phyloP scores from a whole-genome alignment of 306 rosid species.

The Begonia masoniana region DNA sequence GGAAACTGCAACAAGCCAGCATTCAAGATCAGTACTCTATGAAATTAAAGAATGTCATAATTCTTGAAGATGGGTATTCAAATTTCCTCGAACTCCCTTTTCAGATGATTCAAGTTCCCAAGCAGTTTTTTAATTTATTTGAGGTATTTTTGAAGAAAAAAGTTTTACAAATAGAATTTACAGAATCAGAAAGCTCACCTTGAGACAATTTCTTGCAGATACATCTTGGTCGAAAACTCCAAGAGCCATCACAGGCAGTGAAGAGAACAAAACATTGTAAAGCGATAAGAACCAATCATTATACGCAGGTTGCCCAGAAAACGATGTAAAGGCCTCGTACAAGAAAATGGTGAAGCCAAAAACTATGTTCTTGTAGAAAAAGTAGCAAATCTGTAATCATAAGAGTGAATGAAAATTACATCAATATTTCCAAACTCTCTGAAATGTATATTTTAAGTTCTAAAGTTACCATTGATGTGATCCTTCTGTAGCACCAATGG shows the following conservation, averaged over 20 bases:
- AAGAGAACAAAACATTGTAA: slow-evolving; percentile 74
- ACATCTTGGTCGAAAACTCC: slow-evolving; percentile 97
- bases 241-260: slow-evolving; percentile 81
- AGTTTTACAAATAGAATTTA: too few species aligned
- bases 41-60: too few species aligned
- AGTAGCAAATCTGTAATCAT: slow-evolving; percentile 78
- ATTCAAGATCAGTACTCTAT: slow-evolving; percentile 14
- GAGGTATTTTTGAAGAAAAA: too few species aligned
- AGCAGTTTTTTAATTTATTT: background rate
- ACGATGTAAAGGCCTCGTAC: slow-evolving; percentile 72
- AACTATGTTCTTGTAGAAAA: slow-evolving; percentile 84
- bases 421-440: background rate
- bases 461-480: slow-evolving; percentile 74
- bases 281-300: slow-evolving; percentile 93
- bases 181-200: slow-evolving; percentile 24
- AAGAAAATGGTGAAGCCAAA: slow-evolving; percentile 86
- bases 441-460: slow-evolving; percentile 1
- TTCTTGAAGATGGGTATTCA: too few species aligned
- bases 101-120: background rate
- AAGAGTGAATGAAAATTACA: slow-evolving; percentile 11
- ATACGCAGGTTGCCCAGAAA: slow-evolving; percentile 79
- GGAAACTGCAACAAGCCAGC: slow-evolving; percentile 62
- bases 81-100: too few species aligned
- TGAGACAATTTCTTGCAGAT: slow-evolving; percentile 67
- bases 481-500: slow-evolving; percentile 97